A percentile compares a stretch with the other conserved stretches of the same genome.
Conservation (phyloP, 179 eudicot species). For the Pouteria campechiana region DNA sequence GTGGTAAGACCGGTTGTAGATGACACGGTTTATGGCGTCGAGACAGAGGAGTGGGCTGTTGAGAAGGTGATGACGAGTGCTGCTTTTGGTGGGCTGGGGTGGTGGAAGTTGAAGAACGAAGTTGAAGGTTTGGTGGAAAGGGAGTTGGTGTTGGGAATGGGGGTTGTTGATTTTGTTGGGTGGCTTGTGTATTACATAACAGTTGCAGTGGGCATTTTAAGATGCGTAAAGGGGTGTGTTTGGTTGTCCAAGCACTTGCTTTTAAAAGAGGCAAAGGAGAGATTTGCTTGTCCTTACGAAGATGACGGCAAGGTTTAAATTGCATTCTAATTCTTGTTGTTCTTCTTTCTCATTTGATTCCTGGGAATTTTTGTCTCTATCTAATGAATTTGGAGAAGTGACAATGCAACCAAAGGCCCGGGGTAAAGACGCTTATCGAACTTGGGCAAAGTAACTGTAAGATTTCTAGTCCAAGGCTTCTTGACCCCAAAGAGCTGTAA, state of each 20-base stretch:
- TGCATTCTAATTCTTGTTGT: too few relatives aligned
- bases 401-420: too few relatives aligned
- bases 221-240: constrained; percentile 34
- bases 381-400: too few relatives aligned
- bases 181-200: constrained; percentile 67
- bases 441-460: too few relatives aligned
- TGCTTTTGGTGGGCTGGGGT: constrained; percentile 51
- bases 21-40: constrained; percentile 43
- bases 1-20: constrained; percentile 61
- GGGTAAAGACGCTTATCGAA: too few relatives aligned
- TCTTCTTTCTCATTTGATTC: too few relatives aligned
- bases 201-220: constrained; percentile 51
- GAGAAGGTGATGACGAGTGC: constrained; percentile 50
- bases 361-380: too few relatives aligned
- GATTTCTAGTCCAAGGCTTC: too few relatives aligned
- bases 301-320: too few relatives aligned
- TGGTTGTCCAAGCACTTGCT: constrained; percentile 29
- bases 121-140: constrained; percentile 60
- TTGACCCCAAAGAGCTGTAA: too few relatives aligned
- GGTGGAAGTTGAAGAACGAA: constrained; percentile 70
- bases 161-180: constrained; percentile 47
- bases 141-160: constrained; percentile 27
- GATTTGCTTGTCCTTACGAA: too few relatives aligned
- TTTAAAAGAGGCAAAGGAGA: too few relatives aligned
- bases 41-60: constrained; percentile 31